Evolutionary conservation across 129 eudicot genomes (phyloP).

Genomic region (Flaveria bidentis): DNA sequence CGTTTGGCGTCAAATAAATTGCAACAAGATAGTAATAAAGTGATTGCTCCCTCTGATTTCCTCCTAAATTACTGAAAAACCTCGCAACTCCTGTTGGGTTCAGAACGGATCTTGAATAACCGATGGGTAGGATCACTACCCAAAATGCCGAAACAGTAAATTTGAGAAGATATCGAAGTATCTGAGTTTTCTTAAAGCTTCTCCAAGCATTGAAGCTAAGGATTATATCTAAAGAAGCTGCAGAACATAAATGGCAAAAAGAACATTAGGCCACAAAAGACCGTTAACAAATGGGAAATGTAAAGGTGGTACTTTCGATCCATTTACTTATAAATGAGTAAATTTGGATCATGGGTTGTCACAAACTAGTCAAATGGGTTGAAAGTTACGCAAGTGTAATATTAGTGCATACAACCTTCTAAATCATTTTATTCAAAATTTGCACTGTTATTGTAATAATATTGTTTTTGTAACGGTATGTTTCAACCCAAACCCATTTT

Average conservation of each 20-base stretch:
- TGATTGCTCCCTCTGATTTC: constrained; percentile 51
- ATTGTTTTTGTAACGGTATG: not conserved
- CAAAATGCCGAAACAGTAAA: constrained; percentile 75
- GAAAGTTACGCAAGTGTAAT: not conserved
- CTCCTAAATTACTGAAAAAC: constrained; percentile 67
- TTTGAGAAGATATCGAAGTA: constrained; percentile 82
- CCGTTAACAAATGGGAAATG: not conserved
- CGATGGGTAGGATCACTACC: constrained; percentile 85
- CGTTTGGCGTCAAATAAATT: constrained; percentile 74
- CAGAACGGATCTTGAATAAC: constrained; percentile 67
- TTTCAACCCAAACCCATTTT: constrained; percentile 6
- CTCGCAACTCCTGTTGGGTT: constrained; percentile 81
- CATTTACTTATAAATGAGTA: constrained; percentile 8
- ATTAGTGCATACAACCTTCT: constrained; percentile 1
- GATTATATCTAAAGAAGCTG: constrained; percentile 81
- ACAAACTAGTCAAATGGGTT: not conserved
- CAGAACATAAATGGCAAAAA: constrained; percentile 23
- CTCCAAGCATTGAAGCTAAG: constrained; percentile 93
- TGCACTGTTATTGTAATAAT: not conserved
- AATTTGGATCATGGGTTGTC: not conserved
- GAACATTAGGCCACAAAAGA: constrained; percentile 13
- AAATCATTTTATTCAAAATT: constrained; percentile 8
- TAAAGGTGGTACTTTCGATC: not conserved
- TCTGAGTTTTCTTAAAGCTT: constrained; percentile 76
- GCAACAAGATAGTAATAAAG: constrained; percentile 71